Evolutionary conservation across 2,329 filamentous ascomycete genomes (phyloP).

Genomic region (Fusarium armeniacum): DNA sequence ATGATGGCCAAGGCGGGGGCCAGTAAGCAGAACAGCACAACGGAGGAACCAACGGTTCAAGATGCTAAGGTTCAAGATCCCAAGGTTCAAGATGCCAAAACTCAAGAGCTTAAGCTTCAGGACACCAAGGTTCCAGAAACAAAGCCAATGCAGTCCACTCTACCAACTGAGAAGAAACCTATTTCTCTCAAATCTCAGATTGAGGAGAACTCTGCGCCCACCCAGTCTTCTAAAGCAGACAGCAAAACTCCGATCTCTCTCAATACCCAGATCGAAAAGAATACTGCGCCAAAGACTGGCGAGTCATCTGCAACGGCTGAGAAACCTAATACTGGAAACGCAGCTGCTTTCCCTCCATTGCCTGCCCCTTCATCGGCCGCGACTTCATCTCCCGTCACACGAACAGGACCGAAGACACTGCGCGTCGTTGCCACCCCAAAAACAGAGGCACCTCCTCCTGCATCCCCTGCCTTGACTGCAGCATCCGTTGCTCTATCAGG

Average conservation of each 20-base stretch:
- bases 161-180: slow-evolving; percentile 49
- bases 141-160: slow-evolving; percentile 19
- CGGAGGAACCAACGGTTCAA: slow-evolving; percentile 35
- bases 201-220: slow-evolving; percentile 54
- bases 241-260: slow-evolving; percentile 57
- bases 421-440: slow-evolving; percentile 78
- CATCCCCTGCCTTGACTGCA: slow-evolving; percentile 52
- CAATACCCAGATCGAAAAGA: slow-evolving; percentile 65
- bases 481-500: slow-evolving; percentile 52
- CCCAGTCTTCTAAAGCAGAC: slow-evolving; percentile 11
- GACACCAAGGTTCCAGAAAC: slow-evolving; percentile 37
- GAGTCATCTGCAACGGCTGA: slow-evolving; percentile 53
- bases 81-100: slow-evolving; percentile 29
- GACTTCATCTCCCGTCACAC: slow-evolving; percentile 64
- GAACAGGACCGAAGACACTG: slow-evolving; percentile 73
- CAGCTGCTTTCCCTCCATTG: slow-evolving; percentile 65
- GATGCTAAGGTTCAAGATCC: slow-evolving; percentile 19
- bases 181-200: slow-evolving; percentile 65
- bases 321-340: slow-evolving; percentile 49
- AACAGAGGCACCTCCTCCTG: slow-evolving; percentile 65
- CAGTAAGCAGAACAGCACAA: slow-evolving; percentile 29
- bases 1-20: slow-evolving; percentile 42
- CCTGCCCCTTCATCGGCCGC: slow-evolving; percentile 62
- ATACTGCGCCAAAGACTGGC: slow-evolving; percentile 48
- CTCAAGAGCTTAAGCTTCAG: slow-evolving; percentile 26